Percentiles rank a stretch among this genome's conserved stretches.
phyloP scores from a whole-genome alignment of 1,284 basidiomycete genomes.

The Salmacisia buchloeana region DNA sequence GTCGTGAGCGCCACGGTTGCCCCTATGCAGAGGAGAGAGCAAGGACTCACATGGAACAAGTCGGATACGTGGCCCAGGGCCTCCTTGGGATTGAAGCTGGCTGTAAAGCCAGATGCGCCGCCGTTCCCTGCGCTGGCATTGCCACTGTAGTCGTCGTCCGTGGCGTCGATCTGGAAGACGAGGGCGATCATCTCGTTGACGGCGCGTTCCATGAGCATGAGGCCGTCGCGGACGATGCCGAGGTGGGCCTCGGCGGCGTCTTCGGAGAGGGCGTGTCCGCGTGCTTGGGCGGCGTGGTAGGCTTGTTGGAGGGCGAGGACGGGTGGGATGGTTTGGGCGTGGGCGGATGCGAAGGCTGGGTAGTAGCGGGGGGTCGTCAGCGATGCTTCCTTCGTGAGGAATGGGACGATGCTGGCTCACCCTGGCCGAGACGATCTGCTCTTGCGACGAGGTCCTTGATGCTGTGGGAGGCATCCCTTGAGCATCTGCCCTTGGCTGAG shows the following conservation, averaged over 20 bases:
- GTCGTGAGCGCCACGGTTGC: neutral
- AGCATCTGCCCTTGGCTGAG: neutral
- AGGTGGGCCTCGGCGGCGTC: neutral
- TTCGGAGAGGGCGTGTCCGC: neutral
- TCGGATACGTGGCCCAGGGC: constrained; percentile 33
- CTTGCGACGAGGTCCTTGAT: neutral
- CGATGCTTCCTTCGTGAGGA: neutral
- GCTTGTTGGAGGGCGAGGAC: constrained; percentile 1
- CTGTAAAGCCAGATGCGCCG: too few species aligned
- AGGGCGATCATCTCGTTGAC: constrained; percentile 6
- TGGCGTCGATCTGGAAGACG: constrained; percentile 8
- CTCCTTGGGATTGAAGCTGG: constrained; percentile 31
- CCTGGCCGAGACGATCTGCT: neutral
- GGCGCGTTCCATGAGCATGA: constrained; percentile 2
- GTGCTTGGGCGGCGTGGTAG: neutral
- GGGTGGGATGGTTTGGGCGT: neutral
- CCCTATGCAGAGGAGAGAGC: neutral
- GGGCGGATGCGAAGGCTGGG: neutral
- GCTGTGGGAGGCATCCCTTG: neutral
- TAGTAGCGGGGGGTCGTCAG: neutral
- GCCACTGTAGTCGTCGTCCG: too few species aligned
- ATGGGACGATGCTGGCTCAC: neutral
- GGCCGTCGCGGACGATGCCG: neutral
- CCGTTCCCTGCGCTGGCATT: too few species aligned
- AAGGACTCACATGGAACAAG: constrained; percentile 37